These are phyloP conservation scores for Emericellopsis terricola DNA, from an alignment of 495 filamentous ascomycete genomes.

Conservation along the genomic window DNA sequence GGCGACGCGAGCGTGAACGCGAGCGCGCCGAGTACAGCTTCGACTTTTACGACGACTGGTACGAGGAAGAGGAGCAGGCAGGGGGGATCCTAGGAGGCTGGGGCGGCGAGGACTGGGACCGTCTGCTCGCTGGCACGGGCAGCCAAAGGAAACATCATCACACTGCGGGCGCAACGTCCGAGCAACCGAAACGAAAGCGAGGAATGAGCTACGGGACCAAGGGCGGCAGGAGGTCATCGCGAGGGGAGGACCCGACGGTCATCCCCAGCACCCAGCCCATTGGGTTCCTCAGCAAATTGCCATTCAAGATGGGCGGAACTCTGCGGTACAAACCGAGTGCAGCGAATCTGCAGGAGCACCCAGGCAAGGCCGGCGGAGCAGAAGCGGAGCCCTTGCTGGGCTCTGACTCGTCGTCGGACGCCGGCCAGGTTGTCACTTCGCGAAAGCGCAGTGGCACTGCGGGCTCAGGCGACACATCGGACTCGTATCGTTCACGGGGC, in stretches of 20 bases:
- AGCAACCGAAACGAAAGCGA: constrained; percentile 55
- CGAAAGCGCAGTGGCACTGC: constrained; percentile 64
- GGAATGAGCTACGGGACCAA: constrained; percentile 82
- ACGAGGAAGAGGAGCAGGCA: constrained; percentile 36
- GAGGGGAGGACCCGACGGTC: constrained; percentile 68
- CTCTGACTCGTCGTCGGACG: constrained; percentile 29
- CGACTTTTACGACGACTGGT: constrained; percentile 98
- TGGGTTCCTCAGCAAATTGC: constrained; percentile 69
- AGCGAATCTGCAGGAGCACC: constrained; percentile 82
- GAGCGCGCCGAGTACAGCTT: constrained; percentile 64
- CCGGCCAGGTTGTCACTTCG: constrained; percentile 21
- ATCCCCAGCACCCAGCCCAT: constrained; percentile 76
- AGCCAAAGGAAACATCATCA: constrained; percentile 20
- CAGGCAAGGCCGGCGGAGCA: constrained; percentile 29
- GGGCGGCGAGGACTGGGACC: constrained; percentile 62
- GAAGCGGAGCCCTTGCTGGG: constrained; percentile 64
- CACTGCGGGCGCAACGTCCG: constrained; percentile 21
- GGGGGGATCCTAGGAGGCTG: constrained; percentile 46
- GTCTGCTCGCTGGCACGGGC: constrained; percentile 63
- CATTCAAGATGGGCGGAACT: constrained; percentile 70
- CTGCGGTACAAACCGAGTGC: constrained; percentile 79
- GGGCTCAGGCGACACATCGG: constrained; percentile 67
- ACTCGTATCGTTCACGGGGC: constrained; percentile 79
- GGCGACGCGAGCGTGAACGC: constrained; percentile 35
- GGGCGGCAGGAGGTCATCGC: constrained; percentile 45